A percentile compares a stretch with the other conserved stretches of the same genome.
phyloP scores from a whole-genome alignment of 164 flowering plant species.

The Saururus chinensis region DNA sequence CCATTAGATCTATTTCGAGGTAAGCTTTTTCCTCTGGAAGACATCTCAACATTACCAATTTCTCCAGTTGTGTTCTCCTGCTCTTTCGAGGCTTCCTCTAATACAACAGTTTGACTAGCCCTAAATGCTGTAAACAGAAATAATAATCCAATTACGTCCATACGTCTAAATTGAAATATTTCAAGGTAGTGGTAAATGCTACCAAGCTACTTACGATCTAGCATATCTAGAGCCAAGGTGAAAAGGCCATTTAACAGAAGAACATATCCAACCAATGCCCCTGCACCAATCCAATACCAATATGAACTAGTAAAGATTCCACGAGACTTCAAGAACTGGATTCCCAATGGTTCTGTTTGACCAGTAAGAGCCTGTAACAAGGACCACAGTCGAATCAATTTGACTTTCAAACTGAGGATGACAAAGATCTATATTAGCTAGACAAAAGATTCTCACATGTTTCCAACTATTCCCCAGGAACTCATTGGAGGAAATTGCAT shows the following conservation, averaged over 20 bases:
- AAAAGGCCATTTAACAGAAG: slow-evolving; percentile 12
- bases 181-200: not conserved
- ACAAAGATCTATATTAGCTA: not conserved
- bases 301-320: slow-evolving; percentile 11
- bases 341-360: slow-evolving; percentile 11
- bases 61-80: slow-evolving; percentile 13
- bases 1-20: slow-evolving; percentile 6
- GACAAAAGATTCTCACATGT: slow-evolving; percentile 6
- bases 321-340: slow-evolving; percentile 11
- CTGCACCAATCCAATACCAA: slow-evolving; percentile 24
- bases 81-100: slow-evolving; percentile 11
- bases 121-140: slow-evolving; percentile 5
- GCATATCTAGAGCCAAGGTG: slow-evolving; percentile 12
- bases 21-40: slow-evolving; percentile 5
- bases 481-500: slow-evolving; percentile 12
- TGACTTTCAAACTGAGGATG: not conserved
- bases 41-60: slow-evolving; percentile 1
- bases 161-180: not conserved
- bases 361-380: slow-evolving; percentile 4
- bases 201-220: slow-evolving; percentile 10
- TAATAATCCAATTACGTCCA: not conserved
- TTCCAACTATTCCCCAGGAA: slow-evolving; percentile 12
- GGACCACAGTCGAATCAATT: not conserved
- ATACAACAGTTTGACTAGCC: slow-evolving; percentile 8
- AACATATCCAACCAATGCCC: slow-evolving; percentile 13